Percentiles rank a stretch among this genome's conserved stretches.
phyloP scores from a whole-genome alignment of 2,329 filamentous ascomycete genomes.

The Fusarium sp. region DNA sequence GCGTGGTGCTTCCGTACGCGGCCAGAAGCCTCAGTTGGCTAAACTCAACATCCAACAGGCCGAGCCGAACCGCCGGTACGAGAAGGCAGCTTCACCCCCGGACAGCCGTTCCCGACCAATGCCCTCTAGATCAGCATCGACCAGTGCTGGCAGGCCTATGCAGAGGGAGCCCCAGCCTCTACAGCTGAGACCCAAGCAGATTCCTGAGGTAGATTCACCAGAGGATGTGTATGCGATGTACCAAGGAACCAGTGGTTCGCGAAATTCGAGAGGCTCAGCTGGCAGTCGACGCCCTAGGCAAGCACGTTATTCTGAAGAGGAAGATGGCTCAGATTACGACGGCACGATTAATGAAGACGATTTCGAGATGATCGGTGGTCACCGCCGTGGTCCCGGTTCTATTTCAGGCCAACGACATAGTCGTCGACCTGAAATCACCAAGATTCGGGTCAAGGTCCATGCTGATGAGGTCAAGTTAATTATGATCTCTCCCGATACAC shows the following conservation, averaged over 20 bases:
- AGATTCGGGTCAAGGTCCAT: conserved; percentile 94
- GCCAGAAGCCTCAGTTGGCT: conserved; percentile 72
- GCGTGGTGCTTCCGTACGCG: conserved; percentile 73
- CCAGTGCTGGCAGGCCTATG: conserved; percentile 61
- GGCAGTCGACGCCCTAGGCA: conserved; percentile 59
- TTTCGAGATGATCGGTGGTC: conserved; percentile 82
- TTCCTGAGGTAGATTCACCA: conserved; percentile 69
- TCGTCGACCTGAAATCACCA: conserved; percentile 76
- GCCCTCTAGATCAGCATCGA: conserved; percentile 61
- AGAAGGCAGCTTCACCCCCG: conserved; percentile 67
- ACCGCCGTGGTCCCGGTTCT: conserved; percentile 63
- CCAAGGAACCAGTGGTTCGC: conserved; percentile 59
- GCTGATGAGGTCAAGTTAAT: conserved; percentile 93
- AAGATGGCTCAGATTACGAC: conserved; percentile 80
- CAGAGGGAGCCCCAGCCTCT: conserved; percentile 56
- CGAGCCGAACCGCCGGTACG: conserved; percentile 67
- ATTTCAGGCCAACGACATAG: conserved; percentile 69
- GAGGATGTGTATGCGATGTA: conserved; percentile 81
- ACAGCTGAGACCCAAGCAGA: conserved; percentile 52
- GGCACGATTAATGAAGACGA: conserved; percentile 81
- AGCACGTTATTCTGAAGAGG: conserved; percentile 82
- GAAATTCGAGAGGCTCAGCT: conserved; percentile 50
- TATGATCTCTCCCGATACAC: conserved; percentile 81
- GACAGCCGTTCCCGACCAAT: conserved; percentile 53
- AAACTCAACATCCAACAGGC: conserved; percentile 73